Conservation (phyloP, 805 yeast genomes). For the Debaryomyces hansenii region DNA sequence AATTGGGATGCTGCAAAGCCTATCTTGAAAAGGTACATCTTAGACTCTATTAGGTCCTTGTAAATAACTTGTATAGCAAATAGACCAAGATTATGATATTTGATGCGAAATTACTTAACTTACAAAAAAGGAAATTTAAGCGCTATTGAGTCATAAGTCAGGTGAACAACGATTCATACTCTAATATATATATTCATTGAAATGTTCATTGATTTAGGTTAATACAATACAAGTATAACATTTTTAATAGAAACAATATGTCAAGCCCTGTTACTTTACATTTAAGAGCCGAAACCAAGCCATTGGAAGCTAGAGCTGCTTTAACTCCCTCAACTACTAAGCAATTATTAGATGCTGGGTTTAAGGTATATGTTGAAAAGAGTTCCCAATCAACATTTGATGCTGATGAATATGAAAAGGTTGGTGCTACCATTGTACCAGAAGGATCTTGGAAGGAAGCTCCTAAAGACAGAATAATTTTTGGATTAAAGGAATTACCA, state of each 20-base stretch:
- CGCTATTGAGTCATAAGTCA: constrained; percentile 6
- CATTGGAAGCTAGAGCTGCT: constrained; percentile 96
- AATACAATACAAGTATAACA: background rate
- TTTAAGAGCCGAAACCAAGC: constrained; percentile 95
- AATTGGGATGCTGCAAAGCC: constrained; percentile 31
- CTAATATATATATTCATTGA: background rate
- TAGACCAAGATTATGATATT: background rate
- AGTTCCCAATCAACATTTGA: constrained; percentile 80
- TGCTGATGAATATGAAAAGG: constrained; percentile 70
- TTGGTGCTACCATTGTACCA: constrained; percentile 87
- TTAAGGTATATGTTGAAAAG: constrained; percentile 84
- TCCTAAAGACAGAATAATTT: constrained; percentile 83
- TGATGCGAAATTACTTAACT: background rate
- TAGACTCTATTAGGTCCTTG: constrained; percentile 10
- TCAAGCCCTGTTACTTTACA: constrained; percentile 62
- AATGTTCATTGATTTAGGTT: background rate
- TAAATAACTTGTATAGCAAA: constrained; percentile 1
- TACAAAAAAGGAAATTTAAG: constrained; percentile 3
- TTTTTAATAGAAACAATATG: constrained; percentile 3
- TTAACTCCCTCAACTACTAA: constrained; percentile 90
- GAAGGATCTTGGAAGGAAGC: constrained; percentile 92
- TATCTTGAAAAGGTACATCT: constrained; percentile 27
- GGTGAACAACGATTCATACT: too few relatives aligned
- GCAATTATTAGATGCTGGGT: constrained; percentile 81
- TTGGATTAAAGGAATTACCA: constrained; percentile 94